Evolutionary conservation across 495 filamentous ascomycete species (phyloP).

Genomic region (Neurospora terricola): DNA sequence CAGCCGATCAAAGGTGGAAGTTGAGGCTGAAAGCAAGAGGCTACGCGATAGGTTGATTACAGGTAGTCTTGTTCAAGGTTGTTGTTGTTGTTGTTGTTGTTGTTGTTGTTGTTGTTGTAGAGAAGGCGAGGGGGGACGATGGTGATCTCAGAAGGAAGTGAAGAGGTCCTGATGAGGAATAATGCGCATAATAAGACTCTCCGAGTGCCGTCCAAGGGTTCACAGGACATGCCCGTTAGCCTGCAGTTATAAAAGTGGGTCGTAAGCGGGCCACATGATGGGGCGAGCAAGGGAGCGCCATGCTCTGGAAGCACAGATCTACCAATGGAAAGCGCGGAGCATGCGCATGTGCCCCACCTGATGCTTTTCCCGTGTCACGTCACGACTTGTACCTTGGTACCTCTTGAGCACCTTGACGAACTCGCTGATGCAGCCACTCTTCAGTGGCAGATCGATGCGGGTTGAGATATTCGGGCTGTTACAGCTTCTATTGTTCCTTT

Average conservation of each 20-base stretch:
- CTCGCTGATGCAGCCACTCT: not conserved
- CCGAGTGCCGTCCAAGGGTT: conserved; percentile 3
- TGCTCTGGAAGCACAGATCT: not conserved
- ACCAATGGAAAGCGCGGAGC: not conserved
- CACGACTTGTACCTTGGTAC: not conserved
- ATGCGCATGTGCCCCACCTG: not conserved
- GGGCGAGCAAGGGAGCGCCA: conserved; percentile 6
- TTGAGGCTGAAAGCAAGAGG: not conserved
- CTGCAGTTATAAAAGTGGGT: conserved; percentile 2
- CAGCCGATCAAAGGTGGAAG: not conserved
- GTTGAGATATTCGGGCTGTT: not conserved
- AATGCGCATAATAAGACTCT: conserved; percentile 29
- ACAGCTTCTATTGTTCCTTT: not conserved
- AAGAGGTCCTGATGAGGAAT: conserved; percentile 11
- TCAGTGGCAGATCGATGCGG: not conserved
- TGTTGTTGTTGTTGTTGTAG: not conserved
- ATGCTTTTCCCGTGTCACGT: not conserved
- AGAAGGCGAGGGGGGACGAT: conserved; percentile 4
- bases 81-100: not conserved
- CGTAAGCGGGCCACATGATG: conserved; percentile 24
- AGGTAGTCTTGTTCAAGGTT: not conserved
- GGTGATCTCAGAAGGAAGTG: conserved; percentile 5
- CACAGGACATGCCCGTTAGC: conserved; percentile 7
- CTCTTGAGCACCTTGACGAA: not conserved
- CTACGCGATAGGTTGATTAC: not conserved